Percentiles rank a stretch among this genome's conserved stretches.
Conservation (phyloP, 2,329 filamentous ascomycete genomes). For the Scolecobasidium constrictum region DNA sequence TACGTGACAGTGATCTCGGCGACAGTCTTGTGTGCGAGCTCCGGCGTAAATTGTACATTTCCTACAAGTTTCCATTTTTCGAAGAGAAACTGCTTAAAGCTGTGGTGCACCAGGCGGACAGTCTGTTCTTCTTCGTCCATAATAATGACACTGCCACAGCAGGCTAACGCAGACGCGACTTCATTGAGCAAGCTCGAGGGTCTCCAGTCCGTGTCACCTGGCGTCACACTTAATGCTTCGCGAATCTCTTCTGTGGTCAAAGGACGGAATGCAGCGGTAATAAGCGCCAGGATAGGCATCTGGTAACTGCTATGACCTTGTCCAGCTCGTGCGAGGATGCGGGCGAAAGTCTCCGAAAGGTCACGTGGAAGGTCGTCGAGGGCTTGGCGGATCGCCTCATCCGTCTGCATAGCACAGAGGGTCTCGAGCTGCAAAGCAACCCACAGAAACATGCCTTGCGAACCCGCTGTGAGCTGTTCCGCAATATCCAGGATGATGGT, state of each 20-base stretch:
- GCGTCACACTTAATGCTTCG: slow-evolving; percentile 28
- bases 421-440: slow-evolving; percentile 24
- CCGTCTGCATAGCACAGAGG: slow-evolving; percentile 24
- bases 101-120: slow-evolving; percentile 24
- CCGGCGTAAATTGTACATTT: no score
- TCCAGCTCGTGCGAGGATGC: slow-evolving; percentile 19
- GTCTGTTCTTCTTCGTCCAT: slow-evolving; percentile 25
- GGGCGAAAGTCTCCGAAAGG: slow-evolving; percentile 20
- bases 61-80: neutral
- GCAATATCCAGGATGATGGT: slow-evolving; percentile 18
- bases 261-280: slow-evolving; percentile 20
- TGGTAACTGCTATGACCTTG: slow-evolving; percentile 15
- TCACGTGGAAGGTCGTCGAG: slow-evolving; percentile 21
- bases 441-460: slow-evolving; percentile 31
- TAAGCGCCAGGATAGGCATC: slow-evolving; percentile 20
- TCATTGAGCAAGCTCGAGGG: slow-evolving; percentile 16
- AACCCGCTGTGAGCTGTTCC: slow-evolving; percentile 17
- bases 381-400: slow-evolving; percentile 24
- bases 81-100: slow-evolving; percentile 24
- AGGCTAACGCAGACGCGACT: slow-evolving; percentile 16
- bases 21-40: slow-evolving; percentile 16
- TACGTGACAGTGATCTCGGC: slow-evolving; percentile 19
- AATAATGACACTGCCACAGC: slow-evolving; percentile 24
- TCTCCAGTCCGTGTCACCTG: slow-evolving; percentile 20
- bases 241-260: slow-evolving; percentile 28